These are phyloP conservation scores for Cyclotella cryptica DNA, from an alignment of 108 stramenopile genomes.

Conservation along the genomic window DNA sequence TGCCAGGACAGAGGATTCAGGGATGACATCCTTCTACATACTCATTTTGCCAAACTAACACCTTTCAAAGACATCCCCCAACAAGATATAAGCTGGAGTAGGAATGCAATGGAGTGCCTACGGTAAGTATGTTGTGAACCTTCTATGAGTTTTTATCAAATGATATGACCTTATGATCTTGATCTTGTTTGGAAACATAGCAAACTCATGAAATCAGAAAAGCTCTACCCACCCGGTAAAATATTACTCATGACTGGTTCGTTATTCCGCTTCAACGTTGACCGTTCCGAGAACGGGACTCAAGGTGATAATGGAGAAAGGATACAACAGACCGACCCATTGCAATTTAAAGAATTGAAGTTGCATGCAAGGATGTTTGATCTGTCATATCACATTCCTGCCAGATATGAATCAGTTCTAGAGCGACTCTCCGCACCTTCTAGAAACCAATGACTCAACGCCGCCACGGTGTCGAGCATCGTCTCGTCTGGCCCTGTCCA, in stretches of 20 bases:
- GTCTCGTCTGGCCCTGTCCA: neutral
- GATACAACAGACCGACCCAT: constrained; percentile 28
- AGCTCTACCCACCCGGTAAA: constrained; percentile 72
- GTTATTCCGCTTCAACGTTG: constrained; percentile 30
- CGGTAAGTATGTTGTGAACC: too few relatives aligned
- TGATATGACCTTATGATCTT: neutral
- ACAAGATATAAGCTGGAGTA: constrained; percentile 55
- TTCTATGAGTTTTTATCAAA: too few relatives aligned
- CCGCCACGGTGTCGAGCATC: too few relatives aligned
- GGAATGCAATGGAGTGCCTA: constrained; percentile 40
- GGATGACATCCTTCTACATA: constrained; percentile 52
- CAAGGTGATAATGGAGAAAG: neutral
- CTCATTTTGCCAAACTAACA: constrained; percentile 19
- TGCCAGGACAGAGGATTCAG: constrained; percentile 68
- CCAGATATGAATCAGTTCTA: constrained; percentile 60
- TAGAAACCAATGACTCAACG: too few relatives aligned
- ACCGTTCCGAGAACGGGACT: constrained; percentile 7
- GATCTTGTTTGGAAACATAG: constrained; percentile 8
- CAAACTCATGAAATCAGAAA: constrained; percentile 54
- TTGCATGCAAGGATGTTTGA: constrained; percentile 75
- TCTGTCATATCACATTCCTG: constrained; percentile 65
- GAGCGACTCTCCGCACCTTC: neutral
- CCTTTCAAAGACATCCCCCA: constrained; percentile 25
- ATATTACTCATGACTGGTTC: constrained; percentile 44
- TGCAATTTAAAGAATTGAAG: constrained; percentile 49